Percentiles rank a stretch among this genome's conserved stretches.
Evolutionary conservation across 495 filamentous ascomycete genomes (phyloP).

Genomic region (Penicillium simplicissimum): DNA sequence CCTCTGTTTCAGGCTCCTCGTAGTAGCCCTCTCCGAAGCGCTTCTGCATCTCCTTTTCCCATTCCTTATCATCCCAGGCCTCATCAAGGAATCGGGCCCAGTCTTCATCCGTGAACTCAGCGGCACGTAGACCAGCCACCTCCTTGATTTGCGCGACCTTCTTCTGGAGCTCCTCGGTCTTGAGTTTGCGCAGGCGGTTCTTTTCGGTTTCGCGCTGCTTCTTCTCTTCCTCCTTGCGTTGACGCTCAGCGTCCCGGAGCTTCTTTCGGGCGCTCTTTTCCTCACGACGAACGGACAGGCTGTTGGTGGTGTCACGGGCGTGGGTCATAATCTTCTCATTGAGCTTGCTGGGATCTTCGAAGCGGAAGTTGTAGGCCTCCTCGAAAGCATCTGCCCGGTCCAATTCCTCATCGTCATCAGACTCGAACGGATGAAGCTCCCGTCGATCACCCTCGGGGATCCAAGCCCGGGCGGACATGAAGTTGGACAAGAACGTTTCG

Average conservation of each 20-base stretch:
- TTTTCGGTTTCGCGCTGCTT: conserved; percentile 75
- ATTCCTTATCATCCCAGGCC: conserved; percentile 79
- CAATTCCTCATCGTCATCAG: conserved; percentile 86
- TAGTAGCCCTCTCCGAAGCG: conserved; percentile 91
- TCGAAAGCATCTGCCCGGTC: conserved; percentile 82
- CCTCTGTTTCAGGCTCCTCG: conserved; percentile 56
- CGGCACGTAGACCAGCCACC: conserved; percentile 71
- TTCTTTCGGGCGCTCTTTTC: conserved; percentile 74
- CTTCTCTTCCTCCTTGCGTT: conserved; percentile 76
- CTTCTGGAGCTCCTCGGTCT: conserved; percentile 82
- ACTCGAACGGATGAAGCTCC: conserved; percentile 76
- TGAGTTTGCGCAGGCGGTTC: conserved; percentile 78
- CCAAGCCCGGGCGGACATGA: conserved; percentile 88
- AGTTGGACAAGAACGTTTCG: conserved; percentile 85
- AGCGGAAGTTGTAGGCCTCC: conserved; percentile 93
- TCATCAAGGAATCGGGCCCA: conserved; percentile 82
- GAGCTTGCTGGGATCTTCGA: conserved; percentile 82
- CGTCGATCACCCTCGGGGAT: conserved; percentile 56
- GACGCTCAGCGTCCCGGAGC: conserved; percentile 71
- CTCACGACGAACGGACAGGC: conserved; percentile 80
- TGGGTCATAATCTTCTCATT: conserved; percentile 86
- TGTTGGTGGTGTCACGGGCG: conserved; percentile 77
- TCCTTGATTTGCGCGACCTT: conserved; percentile 82
- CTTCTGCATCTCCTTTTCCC: conserved; percentile 86
- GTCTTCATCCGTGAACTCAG: conserved; percentile 69